These are phyloP conservation scores for Trypanosoma rangeli DNA, from an alignment of 208 protist species.

Conservation along the genomic window DNA sequence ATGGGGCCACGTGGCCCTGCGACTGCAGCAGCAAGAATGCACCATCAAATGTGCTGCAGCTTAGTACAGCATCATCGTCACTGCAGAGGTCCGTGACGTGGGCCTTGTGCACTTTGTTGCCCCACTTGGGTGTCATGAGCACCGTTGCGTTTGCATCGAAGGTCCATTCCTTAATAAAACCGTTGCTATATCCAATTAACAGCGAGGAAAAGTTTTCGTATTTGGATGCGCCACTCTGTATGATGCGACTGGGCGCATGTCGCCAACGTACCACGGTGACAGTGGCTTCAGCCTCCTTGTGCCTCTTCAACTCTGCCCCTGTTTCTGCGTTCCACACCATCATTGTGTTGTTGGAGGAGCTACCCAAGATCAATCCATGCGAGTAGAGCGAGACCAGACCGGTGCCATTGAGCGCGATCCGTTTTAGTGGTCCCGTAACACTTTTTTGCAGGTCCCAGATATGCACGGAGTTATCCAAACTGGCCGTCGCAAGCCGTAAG, in stretches of 20 bases:
- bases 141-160: conserved; percentile 21
- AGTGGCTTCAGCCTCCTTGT: conserved; percentile 5
- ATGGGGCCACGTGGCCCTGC: conserved; percentile 22
- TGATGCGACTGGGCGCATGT: conserved; percentile 7
- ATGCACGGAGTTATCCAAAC: conserved; percentile 56
- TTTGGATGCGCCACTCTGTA: not conserved
- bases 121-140: conserved; percentile 39
- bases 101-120: conserved; percentile 56
- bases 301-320: conserved; percentile 5
- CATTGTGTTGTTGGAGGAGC: conserved; percentile 5
- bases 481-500: conserved; percentile 54
- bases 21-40: conserved; percentile 45
- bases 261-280: conserved; percentile 18
- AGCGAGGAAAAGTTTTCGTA: conserved; percentile 15
- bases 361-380: conserved; percentile 13
- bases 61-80: conserved; percentile 63
- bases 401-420: conserved; percentile 29
- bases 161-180: conserved; percentile 54
- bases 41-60: conserved; percentile 60
- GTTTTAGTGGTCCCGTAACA: conserved; percentile 17
- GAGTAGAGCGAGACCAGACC: conserved; percentile 24
- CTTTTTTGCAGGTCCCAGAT: conserved; percentile 64
- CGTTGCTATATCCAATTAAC: conserved; percentile 55
- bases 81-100: conserved; percentile 48
- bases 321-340: conserved; percentile 21